Evolutionary conservation across 2,329 filamentous ascomycete species (phyloP).

Genomic region (Ophiostoma ips): DNA sequence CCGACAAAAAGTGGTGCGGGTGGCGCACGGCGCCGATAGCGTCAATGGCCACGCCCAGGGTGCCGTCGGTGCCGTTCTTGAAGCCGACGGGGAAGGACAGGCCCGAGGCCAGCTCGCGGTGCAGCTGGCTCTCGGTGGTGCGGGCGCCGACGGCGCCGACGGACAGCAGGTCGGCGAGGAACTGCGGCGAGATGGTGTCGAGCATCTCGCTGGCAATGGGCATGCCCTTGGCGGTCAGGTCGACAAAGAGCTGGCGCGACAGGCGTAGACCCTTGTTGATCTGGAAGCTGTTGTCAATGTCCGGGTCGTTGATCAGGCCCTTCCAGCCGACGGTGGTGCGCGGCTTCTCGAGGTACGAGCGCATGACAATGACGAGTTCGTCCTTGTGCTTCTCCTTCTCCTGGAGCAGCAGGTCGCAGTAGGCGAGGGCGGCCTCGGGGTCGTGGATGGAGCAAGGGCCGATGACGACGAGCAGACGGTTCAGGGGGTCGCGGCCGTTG

Average conservation of each 20-base stretch:
- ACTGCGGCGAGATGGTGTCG: conserved; percentile 95
- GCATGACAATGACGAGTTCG: conserved; percentile 91
- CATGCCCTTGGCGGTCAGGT: conserved; percentile 85
- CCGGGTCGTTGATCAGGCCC: conserved; percentile 94
- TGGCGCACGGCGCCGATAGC: conserved; percentile 86
- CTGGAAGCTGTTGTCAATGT: conserved; percentile 96
- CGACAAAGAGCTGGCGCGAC: conserved; percentile 81
- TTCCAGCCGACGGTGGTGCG: conserved; percentile 98
- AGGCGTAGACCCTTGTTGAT: conserved; percentile 94
- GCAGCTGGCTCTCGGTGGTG: conserved; percentile 90
- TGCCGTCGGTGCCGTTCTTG: conserved; percentile 97
- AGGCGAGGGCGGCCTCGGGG: conserved; percentile 76
- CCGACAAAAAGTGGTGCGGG: conserved; percentile 91
- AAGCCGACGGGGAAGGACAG: conserved; percentile 96
- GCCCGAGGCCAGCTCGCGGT: conserved; percentile 86
- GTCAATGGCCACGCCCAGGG: conserved; percentile 78
- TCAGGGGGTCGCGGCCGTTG: conserved; percentile 40
- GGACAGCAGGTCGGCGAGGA: conserved; percentile 80
- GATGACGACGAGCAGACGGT: conserved; percentile 58
- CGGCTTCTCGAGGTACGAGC: conserved; percentile 96
- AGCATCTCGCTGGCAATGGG: conserved; percentile 96
- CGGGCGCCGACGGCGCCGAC: conserved; percentile 90
- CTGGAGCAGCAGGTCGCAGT: conserved; percentile 71
- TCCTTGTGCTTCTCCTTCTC: conserved; percentile 79
- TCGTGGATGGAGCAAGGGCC: conserved; percentile 98